phyloP scores from a whole-genome alignment of 2,329 filamentous ascomycete genomes.

The Fusarium penzigii region DNA sequence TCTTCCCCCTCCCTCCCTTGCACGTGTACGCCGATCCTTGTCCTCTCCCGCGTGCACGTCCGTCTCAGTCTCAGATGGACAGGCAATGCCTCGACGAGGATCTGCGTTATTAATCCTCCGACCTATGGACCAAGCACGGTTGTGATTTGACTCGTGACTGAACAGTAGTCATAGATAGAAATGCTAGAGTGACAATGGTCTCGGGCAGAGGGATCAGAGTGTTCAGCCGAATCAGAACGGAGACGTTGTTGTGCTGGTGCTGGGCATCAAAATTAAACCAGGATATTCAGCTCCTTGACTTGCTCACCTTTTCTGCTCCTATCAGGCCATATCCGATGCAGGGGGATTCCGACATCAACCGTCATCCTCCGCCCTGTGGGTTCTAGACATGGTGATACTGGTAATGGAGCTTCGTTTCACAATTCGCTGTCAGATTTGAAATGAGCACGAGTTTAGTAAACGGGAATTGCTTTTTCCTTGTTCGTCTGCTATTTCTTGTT shows the following conservation, averaged over 20 bases:
- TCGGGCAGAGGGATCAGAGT: neutral
- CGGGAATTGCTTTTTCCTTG: neutral
- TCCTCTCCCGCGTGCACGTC: constrained; percentile 30
- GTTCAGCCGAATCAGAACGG: too few species aligned
- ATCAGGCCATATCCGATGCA: constrained; percentile 27
- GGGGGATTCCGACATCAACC: constrained; percentile 20
- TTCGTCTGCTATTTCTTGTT: neutral
- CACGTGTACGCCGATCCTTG: constrained; percentile 14
- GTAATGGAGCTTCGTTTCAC: neutral
- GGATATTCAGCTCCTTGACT: too few species aligned
- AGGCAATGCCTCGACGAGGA: constrained; percentile 16
- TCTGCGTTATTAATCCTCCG: constrained; percentile 22
- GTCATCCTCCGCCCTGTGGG: constrained; percentile 3
- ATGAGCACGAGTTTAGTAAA: neutral
- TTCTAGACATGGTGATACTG: neutral
- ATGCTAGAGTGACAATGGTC: neutral
- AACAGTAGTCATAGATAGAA: neutral
- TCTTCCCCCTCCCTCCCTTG: constrained; percentile 2
- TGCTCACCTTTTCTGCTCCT: neutral
- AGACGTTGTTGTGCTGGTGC: too few species aligned
- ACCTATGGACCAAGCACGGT: constrained; percentile 7
- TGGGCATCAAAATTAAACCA: too few species aligned
- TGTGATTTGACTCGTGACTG: neutral
- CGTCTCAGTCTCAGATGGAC: constrained; percentile 15
- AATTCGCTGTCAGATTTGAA: neutral